Conservation (phyloP, 371 early-diverging fungal genomes). For the Mortierella sp. region DNA sequence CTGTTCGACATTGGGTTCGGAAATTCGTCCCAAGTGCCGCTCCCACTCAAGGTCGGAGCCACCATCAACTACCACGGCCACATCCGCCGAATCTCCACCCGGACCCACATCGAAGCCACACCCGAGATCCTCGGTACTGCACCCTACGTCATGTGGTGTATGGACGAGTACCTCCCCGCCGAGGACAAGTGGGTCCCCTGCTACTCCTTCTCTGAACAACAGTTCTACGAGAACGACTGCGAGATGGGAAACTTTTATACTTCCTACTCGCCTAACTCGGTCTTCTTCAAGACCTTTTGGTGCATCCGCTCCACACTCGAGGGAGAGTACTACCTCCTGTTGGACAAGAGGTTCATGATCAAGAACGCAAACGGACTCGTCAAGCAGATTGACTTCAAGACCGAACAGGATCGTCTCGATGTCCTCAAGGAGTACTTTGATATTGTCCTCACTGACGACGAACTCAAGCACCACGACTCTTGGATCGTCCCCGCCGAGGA, state of each 20-base stretch:
- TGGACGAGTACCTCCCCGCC: slow-evolving; percentile 22
- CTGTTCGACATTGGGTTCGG: slow-evolving; percentile 37
- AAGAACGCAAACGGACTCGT: slow-evolving; percentile 13
- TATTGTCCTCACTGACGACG: slow-evolving; percentile 36
- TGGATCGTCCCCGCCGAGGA: not conserved
- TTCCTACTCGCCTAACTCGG: slow-evolving; percentile 12
- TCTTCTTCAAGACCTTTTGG: slow-evolving; percentile 20
- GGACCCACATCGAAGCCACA: slow-evolving; percentile 7
- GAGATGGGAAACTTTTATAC: slow-evolving; percentile 21
- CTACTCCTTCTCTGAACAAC: slow-evolving; percentile 22
- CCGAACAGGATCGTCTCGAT: slow-evolving; percentile 30
- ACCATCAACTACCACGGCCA: slow-evolving; percentile 31
- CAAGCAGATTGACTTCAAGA: slow-evolving; percentile 11
- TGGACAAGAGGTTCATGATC: slow-evolving; percentile 13
- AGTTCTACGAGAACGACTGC: slow-evolving; percentile 28
- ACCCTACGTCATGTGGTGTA: slow-evolving; percentile 18
- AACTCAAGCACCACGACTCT: slow-evolving; percentile 28
- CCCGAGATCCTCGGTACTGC: slow-evolving; percentile 21
- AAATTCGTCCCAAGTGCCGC: slow-evolving; percentile 11
- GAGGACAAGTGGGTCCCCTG: slow-evolving; percentile 28
- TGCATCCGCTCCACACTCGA: slow-evolving; percentile 25
- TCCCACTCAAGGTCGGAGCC: slow-evolving; percentile 19
- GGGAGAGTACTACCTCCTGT: slow-evolving; percentile 15
- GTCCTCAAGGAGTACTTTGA: slow-evolving; percentile 33
- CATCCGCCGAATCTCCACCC: slow-evolving; percentile 19